Evolutionary conservation across 192 early-diverging fungal species (phyloP), one percentile per base, ranked within the genome.

Genomic region (Glomus cerebriforme): DNA sequence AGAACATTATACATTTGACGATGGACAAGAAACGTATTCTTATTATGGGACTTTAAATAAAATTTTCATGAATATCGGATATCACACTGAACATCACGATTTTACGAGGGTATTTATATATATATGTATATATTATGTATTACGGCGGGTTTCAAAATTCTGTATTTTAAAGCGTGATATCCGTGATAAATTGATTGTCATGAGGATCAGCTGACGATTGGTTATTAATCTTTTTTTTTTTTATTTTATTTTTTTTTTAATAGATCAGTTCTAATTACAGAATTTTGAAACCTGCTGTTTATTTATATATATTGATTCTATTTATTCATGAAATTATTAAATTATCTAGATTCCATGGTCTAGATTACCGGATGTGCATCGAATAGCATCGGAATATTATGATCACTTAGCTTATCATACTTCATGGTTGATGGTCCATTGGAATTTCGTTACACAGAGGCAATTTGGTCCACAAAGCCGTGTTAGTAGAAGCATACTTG

Each of bases 51-150:
- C 88, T 70, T 85, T 95, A 62, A 99, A 99, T 88, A 82, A 84
- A 62, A 87, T 94, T 54, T 94, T 92, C 82, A 91, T 96, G 87
- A 99, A 99, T 90, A 94, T 97, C 79, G 97, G 97, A 54, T 96
- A 95, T 84, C 97, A 99, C 87, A 97, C 96, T 83, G 97, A 99
- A 88, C 97, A 99, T 90, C 96, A 99, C 86, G 97, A 99, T 85
- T 98, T 97, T 87, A 68, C 66, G 1, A 68, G 35, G 34, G 32
- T 68, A 15, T 10, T 4, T 64, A 3, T 13, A 34, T 32, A 13
- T 34, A 34, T 10, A 19, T 39, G 39, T 32, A 37, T 32, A 15
- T 15, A 35, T 35, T 35, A 35, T 35, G 5, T 5, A 35, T 35
- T 39, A 39, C 37, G 37, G n/a, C 37, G 39, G 39, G 0, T 43